Conservation (phyloP, 305 asterid genomes). For the Petunia hybrid region DNA sequence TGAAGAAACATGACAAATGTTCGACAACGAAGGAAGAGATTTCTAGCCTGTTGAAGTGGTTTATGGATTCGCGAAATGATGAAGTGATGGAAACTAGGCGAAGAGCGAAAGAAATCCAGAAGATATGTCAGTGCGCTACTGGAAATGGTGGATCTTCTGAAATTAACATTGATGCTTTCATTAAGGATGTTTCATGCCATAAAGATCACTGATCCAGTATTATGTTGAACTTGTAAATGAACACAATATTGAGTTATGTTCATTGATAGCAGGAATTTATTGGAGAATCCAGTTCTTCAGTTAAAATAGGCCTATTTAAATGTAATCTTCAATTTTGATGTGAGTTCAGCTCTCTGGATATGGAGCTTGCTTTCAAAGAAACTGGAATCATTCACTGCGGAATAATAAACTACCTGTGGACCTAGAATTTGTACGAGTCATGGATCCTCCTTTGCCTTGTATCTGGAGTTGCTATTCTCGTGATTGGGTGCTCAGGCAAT, state of each 20-base stretch:
- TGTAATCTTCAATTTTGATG: not conserved
- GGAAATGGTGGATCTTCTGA: slow-evolving; percentile 43
- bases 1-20: slow-evolving; percentile 39
- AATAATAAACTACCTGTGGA: too few relatives aligned
- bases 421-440: too few relatives aligned
- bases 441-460: too few relatives aligned
- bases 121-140: slow-evolving; percentile 36
- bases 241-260: slow-evolving; percentile 1
- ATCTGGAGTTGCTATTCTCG: too few relatives aligned
- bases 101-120: slow-evolving; percentile 48
- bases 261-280: not conserved
- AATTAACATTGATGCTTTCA: slow-evolving; percentile 42
- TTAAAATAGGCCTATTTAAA: not conserved
- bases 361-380: not conserved
- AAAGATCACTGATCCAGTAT: not conserved
- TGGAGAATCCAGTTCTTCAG: not conserved
- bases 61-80: slow-evolving; percentile 49
- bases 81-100: slow-evolving; percentile 48
- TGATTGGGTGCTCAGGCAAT: too few relatives aligned
- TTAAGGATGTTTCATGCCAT: slow-evolving; percentile 32
- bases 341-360: not conserved
- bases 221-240: not conserved
- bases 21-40: slow-evolving; percentile 52
- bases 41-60: slow-evolving; percentile 38
- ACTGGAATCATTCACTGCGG: too few relatives aligned